These are phyloP conservation scores for Fulvia fulva DNA, from an alignment of 2,329 filamentous ascomycete species.

Conservation along the genomic window DNA sequence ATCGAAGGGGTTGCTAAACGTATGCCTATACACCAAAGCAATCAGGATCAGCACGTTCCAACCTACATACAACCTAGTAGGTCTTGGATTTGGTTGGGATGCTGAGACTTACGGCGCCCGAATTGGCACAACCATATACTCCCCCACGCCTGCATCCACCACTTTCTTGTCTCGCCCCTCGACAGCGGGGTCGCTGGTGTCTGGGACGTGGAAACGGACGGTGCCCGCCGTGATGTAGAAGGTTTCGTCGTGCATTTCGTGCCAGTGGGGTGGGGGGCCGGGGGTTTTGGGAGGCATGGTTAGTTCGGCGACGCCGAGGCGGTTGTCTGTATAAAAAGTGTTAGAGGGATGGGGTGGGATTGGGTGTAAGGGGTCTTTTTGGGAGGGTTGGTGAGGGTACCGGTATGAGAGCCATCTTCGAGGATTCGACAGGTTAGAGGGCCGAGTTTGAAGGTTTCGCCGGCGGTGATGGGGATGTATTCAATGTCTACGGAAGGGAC, in stretches of 20 bases:
- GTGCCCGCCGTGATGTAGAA: conserved; percentile 53
- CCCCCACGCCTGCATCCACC: conserved; percentile 49
- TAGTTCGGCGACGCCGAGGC: conserved; percentile 47
- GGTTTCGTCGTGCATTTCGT: conserved; percentile 58
- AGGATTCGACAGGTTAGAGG: conserved; percentile 49
- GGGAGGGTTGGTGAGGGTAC: conserved; percentile 24
- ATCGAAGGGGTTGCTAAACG: conserved; percentile 54
- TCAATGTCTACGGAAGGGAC: conserved; percentile 45
- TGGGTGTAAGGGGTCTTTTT: neutral
- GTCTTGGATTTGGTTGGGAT: too few species aligned
- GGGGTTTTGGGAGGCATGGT: conserved; percentile 46
- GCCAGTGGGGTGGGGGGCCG: conserved; percentile 51
- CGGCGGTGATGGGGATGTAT: conserved; percentile 46
- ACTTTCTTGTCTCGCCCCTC: conserved; percentile 34
- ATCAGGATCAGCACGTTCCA: too few species aligned
- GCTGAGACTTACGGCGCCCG: conserved; percentile 39
- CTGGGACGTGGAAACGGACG: conserved; percentile 50
- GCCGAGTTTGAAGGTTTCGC: conserved; percentile 49
- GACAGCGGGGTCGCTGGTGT: conserved; percentile 13
- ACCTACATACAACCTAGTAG: too few species aligned
- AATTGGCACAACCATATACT: conserved; percentile 54
- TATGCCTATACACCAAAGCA: conserved; percentile 35
- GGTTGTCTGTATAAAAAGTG: conserved; percentile 42
- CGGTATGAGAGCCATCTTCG: conserved; percentile 50
- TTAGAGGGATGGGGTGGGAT: neutral